Base-by-base conservation (phyloP, 2,329 filamentous ascomycete species). In the Phialemonium atrogriseum region DNA sequence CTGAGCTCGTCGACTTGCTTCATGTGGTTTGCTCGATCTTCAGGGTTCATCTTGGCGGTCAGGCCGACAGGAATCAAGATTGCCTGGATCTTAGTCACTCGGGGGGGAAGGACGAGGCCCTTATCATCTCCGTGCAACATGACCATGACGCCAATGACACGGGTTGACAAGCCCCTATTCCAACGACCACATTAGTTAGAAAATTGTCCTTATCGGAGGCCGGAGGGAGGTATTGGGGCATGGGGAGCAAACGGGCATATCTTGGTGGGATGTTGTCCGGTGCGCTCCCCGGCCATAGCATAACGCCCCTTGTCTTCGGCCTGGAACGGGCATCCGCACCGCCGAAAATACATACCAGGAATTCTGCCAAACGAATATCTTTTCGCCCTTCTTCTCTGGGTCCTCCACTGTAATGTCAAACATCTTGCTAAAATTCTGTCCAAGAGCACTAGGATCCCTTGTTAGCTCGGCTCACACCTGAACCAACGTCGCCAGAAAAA, bases 381-480 rank as follows among this genome's bases (percentile, higher is more conserved):
- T 80, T 46, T 80, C 72, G 43, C 84, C 83, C 62, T 84, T 82
- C 57, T 91, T 73, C 38, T 70, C 68, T 15, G 91, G 91, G 52
- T 98, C 88, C 59, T 98, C 89, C 18, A 98, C 86, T 1, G 83
- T 94, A 56, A 98, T 96, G 58, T 91, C 83, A 56, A 96, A 98
- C 88, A 98, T 98, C 64, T 93, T 95, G 58, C 82, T 88, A 64
- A 98, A 98, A 65, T 98, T 95, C 63, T 98, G 91, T 32, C 91
- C 91, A 7, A 98, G 71, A 49, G 56, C 57, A 25, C 42, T 44
- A 29, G 9, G 4, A 10, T 11, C 10, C 7, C 21, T 41, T 22
- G 39, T 25, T 30, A 16, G 27, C 28, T 21, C 19, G 19, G 10
- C 12, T 15, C 10, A n/a, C 11, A 23, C 16, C n/a, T 14, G 7